A percentile compares a stretch with the other conserved stretches of the same genome.
These are phyloP conservation scores for Sporothrix euskadiensis DNA, from an alignment of 2,329 filamentous ascomycete species.

Conservation along the genomic window DNA sequence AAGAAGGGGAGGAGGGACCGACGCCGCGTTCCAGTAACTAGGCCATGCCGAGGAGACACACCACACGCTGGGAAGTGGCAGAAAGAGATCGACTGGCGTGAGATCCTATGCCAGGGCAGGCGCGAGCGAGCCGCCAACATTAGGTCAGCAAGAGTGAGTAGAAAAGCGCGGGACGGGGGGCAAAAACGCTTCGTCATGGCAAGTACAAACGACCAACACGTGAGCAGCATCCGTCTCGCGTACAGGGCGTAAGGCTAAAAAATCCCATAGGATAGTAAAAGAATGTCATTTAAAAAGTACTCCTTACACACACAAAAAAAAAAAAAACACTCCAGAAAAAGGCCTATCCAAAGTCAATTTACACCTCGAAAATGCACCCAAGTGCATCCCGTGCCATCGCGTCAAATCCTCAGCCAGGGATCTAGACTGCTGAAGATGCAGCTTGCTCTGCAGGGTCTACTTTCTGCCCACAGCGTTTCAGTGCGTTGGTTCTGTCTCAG, in stretches of 20 bases:
- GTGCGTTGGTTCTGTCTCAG: neutral
- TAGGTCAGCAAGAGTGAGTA: neutral
- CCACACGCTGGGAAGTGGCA: neutral
- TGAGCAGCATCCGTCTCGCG: neutral
- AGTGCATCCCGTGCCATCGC: constrained; percentile 1
- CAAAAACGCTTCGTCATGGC: constrained; percentile 20
- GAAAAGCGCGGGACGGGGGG: constrained; percentile 1
- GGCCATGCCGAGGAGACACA: constrained; percentile 17
- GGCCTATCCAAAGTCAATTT: neutral
- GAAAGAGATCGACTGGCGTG: constrained; percentile 8
- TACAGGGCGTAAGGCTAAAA: neutral
- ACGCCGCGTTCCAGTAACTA: constrained; percentile 23
- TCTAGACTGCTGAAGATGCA: neutral
- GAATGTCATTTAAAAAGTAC: neutral
- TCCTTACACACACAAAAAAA: neutral
- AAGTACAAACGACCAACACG: constrained; percentile 1
- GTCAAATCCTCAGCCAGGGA: neutral
- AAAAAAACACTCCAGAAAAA: neutral
- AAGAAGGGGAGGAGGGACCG: neutral
- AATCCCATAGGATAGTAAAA: neutral
- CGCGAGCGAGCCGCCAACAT: constrained; percentile 8
- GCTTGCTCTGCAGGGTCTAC: constrained; percentile 15
- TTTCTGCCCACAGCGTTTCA: constrained; percentile 12
- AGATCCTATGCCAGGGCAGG: constrained; percentile 18
- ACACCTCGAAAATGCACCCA: neutral